A percentile compares a stretch with the other conserved stretches of the same genome.
Conservation (phyloP, 805 yeast genomes). For the Tetrapisispora nanseiensis region DNA sequence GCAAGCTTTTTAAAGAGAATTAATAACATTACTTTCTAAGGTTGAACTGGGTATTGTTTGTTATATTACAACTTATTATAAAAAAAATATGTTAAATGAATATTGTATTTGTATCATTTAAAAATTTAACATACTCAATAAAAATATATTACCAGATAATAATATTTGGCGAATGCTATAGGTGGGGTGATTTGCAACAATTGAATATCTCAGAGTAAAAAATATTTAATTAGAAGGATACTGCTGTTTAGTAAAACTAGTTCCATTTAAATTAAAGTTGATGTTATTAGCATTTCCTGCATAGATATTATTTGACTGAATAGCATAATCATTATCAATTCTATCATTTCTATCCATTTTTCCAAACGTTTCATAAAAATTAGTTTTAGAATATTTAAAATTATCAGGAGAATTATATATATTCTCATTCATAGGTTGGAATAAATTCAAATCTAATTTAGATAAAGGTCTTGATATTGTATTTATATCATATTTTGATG, state of each 20-base stretch:
- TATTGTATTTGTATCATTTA: not conserved
- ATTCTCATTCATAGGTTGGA: conserved; percentile 1
- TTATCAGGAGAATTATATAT: not conserved
- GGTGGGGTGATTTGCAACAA: not conserved
- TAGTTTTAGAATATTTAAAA: not conserved
- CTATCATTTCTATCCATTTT: not conserved
- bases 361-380: not conserved
- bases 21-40: no score
- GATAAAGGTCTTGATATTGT: not conserved
- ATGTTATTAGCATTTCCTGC: not conserved
- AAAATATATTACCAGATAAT: not conserved
- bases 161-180: not conserved
- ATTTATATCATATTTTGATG: not conserved
- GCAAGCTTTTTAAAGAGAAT: no score
- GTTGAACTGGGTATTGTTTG: no score
- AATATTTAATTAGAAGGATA: not conserved
- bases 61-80: conserved; percentile 1
- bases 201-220: not conserved
- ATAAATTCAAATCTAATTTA: conserved; percentile 1
- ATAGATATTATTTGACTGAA: not conserved
- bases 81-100: not conserved
- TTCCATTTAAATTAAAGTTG: not conserved
- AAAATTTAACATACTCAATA: not conserved
- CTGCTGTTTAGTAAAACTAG: not conserved
- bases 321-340: no score